Base-by-base conservation (phyloP, 2,329 filamentous ascomycete species). In the Chalara sp. region DNA sequence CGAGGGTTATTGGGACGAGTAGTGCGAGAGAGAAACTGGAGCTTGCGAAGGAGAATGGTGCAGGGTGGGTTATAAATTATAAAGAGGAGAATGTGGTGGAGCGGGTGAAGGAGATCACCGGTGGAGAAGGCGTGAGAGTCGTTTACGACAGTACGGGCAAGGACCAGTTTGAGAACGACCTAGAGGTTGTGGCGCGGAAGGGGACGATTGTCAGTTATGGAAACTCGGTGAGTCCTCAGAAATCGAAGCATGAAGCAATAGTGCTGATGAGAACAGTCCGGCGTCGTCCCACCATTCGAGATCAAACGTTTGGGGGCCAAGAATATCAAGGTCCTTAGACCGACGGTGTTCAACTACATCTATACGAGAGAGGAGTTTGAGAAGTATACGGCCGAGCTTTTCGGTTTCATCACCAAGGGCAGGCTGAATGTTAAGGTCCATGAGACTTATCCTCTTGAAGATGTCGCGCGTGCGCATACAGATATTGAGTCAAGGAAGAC, bases 61-160 rank as follows among this genome's bases (percentile, higher is more conserved):
- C 88, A 0, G 78, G 82, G 60, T 81, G 83, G 57, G 72, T 85
- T 49, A 76, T 96, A 58, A 84, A 88, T 66, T 92, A 90, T 59
- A 68, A 69, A 44, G 67, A 70, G 30, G 81, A 84, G 46, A 28
- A 28, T 28, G 71, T 85, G 29, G 78, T 78, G 53, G 68, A 67
- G 42, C 75, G 78, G 64, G 83, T 89, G 4, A 72, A 76, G 59
- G 77, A 86, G 64, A 82, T 88, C 44, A 96, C 90, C 0, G 78
- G 74, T 1, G 86, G 86, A 0, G 71, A 82, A 54, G 91, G 91
- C 6, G 83, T 86, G 2, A 79, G 82, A 56, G 89, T 84, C 7
- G 85, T 95, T 32, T 95, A 90, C 65, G 91, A 96, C 65, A 87
- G 88, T 6, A 88, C 96, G 4, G 91, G 91, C 11, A 89, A 89